A percentile compares a stretch with the other conserved stretches of the same genome.
Conservation (phyloP, 2,329 filamentous ascomycete genomes). For the Paracorniculantispora psalliotae region DNA sequence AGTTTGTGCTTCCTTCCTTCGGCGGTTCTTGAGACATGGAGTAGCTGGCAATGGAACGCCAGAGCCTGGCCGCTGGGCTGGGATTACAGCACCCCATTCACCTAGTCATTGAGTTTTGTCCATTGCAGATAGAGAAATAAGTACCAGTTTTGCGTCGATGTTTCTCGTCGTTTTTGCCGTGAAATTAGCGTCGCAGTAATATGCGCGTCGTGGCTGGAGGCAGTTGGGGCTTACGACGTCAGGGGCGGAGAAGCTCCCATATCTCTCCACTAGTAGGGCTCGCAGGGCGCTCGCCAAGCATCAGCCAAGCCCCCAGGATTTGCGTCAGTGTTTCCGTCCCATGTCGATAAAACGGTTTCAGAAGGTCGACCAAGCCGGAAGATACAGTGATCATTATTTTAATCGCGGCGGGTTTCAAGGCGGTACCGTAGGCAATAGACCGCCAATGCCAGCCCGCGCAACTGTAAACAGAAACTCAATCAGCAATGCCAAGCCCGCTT, state of each 20-base stretch:
- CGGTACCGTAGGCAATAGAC: background rate
- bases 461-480: too few relatives aligned
- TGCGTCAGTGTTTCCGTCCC: background rate
- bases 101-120: background rate
- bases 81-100: background rate
- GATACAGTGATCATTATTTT: background rate
- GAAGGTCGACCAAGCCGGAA: background rate
- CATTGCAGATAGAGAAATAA: background rate
- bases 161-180: too few relatives aligned
- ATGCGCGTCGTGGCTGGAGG: too few relatives aligned
- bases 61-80: background rate
- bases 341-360: background rate
- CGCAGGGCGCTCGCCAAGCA: background rate
- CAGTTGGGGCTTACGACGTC: background rate
- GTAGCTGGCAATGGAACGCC: background rate
- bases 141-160: background rate
- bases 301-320: background rate
- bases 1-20: background rate
- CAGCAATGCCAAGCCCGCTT: too few relatives aligned
- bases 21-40: background rate
- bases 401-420: background rate
- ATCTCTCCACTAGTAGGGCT: slow-evolving; percentile 1
- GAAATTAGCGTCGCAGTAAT: too few relatives aligned
- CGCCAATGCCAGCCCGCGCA: background rate
- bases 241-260: background rate